phyloP scores from a whole-genome alignment of 2,329 filamentous ascomycete genomes.

The Phialemonium atrogriseum region DNA sequence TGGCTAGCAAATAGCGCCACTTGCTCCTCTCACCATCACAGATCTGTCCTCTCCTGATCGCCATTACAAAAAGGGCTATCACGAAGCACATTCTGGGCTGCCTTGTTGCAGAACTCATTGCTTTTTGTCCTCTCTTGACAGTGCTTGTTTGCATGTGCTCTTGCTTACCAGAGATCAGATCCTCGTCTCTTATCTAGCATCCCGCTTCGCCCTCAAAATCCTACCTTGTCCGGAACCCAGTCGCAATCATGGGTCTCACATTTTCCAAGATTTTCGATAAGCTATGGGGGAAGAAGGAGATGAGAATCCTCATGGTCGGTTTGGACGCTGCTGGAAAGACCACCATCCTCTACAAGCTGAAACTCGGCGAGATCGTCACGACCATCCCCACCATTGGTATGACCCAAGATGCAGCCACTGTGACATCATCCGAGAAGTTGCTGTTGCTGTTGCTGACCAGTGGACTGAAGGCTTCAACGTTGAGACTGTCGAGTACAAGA shows the following conservation, averaged over 20 bases:
- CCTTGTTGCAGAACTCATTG: too few species aligned
- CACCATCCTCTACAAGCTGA: slow-evolving; percentile 99
- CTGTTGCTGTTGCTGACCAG: slow-evolving; percentile 19
- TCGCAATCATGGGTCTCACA: slow-evolving; percentile 89
- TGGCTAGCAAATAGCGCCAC: too few species aligned
- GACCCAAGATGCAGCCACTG: too few species aligned
- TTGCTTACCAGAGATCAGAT: too few species aligned
- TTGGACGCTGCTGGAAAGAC: slow-evolving; percentile 99
- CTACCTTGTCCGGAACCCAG: slow-evolving; percentile 30
- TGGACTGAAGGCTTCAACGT: slow-evolving; percentile 80
- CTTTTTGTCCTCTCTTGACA: too few species aligned
- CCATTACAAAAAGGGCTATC: too few species aligned
- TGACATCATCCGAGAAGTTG: too few species aligned
- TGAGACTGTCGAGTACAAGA: slow-evolving; percentile 99
- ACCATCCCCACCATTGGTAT: slow-evolving; percentile 97
- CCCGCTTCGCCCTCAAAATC: not conserved
- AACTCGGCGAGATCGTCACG: slow-evolving; percentile 98
- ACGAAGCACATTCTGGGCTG: too few species aligned
- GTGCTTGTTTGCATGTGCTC: too few species aligned
- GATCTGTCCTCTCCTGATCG: too few species aligned
- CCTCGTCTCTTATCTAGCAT: not conserved
- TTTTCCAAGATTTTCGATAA: slow-evolving; percentile 95
- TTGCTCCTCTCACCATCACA: too few species aligned
- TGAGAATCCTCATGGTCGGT: slow-evolving; percentile 99
- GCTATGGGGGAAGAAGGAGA: slow-evolving; percentile 99